Evolutionary conservation across 2,329 filamentous ascomycete genomes (phyloP).

Genomic region (Periglandula ipomoeae): DNA sequence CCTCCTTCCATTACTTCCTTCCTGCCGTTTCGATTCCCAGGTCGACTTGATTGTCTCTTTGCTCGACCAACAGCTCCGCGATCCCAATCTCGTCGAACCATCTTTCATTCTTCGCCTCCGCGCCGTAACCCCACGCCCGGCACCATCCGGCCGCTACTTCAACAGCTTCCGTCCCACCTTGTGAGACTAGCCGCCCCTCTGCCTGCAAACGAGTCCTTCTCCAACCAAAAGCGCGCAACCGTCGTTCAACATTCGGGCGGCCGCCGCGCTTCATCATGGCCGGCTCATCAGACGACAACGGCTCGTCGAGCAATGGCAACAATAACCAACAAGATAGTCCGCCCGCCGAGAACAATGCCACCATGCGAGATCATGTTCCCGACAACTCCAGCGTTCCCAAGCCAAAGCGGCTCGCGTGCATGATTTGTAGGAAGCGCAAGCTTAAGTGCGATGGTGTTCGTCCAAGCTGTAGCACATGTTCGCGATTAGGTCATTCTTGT

Average conservation of each 20-base stretch:
- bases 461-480: constrained; percentile 82
- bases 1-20: not conserved
- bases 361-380: constrained; percentile 29
- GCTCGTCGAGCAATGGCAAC: constrained; percentile 22
- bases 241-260: not conserved
- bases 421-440: constrained; percentile 88
- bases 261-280: constrained; percentile 18
- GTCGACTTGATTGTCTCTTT: too few species aligned
- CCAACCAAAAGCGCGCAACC: not conserved
- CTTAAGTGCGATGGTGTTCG: constrained; percentile 78
- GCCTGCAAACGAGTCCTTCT: not conserved
- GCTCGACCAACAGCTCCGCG: too few species aligned
- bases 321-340: constrained; percentile 19
- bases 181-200: not conserved
- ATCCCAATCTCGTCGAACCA: not conserved
- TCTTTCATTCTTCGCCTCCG: not conserved
- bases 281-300: constrained; percentile 30
- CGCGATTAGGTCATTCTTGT: constrained; percentile 76
- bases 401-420: constrained; percentile 89
- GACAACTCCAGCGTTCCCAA: constrained; percentile 57
- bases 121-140: constrained; percentile 3
- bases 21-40: not conserved
- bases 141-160: not conserved
- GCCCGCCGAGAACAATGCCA: constrained; percentile 24
- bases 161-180: not conserved